Percentiles rank a stretch among this genome's conserved stretches.
phyloP scores from a whole-genome alignment of 2,329 filamentous ascomycete species.

The Emergomyces orientalis region DNA sequence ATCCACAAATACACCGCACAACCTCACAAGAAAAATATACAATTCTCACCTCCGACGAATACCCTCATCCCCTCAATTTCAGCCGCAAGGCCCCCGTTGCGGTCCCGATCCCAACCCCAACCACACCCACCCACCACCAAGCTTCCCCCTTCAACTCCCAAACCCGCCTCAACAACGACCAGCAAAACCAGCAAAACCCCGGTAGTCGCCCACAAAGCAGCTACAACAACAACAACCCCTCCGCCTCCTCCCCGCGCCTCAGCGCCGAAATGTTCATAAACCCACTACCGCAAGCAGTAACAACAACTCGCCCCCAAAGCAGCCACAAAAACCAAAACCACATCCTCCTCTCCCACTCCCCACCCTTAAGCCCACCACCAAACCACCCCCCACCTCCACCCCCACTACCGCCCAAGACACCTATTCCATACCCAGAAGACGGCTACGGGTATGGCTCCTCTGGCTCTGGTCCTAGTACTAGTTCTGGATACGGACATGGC shows the following conservation, averaged over 20 bases:
- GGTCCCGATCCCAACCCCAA: conserved; percentile 18
- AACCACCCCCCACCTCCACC: conserved; percentile 45
- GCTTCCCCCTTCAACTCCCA: conserved; percentile 16
- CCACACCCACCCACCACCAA: conserved; percentile 21
- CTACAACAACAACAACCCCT: conserved; percentile 13
- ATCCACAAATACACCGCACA: conserved; percentile 36
- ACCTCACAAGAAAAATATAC: conserved; percentile 60
- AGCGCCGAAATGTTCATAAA: conserved; percentile 27
- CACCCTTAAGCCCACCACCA: conserved; percentile 28
- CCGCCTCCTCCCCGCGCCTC: conserved; percentile 24
- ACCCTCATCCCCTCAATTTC: conserved; percentile 37
- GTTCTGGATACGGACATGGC: not conserved
- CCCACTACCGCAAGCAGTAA: conserved; percentile 9
- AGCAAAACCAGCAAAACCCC: conserved; percentile 7
- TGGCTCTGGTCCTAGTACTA: not conserved
- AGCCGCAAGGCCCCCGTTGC: conserved; percentile 16
- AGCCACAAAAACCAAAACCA: conserved; percentile 21
- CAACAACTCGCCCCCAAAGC: conserved; percentile 17
- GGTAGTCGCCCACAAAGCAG: conserved; percentile 23
- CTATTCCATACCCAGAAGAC: conserved; percentile 43
- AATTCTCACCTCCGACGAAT: conserved; percentile 52
- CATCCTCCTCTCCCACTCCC: conserved; percentile 7
- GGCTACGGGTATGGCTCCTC: conserved; percentile 9
- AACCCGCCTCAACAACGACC: conserved; percentile 32
- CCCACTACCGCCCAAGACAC: conserved; percentile 65